Percentiles rank a stretch among this genome's conserved stretches.
Evolutionary conservation across 192 early-diverging fungal genomes (phyloP).

Genomic region (Podila minutissima): DNA sequence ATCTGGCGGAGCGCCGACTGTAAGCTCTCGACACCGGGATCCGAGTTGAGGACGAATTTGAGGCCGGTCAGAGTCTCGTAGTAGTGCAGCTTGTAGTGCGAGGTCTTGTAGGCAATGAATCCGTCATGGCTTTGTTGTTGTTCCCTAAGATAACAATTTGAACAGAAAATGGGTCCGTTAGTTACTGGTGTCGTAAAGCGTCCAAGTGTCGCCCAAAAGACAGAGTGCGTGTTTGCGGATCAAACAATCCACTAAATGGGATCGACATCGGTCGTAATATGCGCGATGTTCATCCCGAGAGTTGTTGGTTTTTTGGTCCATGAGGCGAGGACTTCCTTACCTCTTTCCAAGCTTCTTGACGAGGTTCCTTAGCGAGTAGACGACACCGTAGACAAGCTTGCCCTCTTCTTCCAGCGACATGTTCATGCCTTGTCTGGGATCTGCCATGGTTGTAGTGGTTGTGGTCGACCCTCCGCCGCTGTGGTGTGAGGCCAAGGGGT

Average conservation of each 20-base stretch:
- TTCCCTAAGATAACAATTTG: no score
- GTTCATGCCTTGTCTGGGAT: slow-evolving; percentile 59
- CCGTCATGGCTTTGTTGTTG: slow-evolving; percentile 60
- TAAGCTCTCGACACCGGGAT: slow-evolving; percentile 73
- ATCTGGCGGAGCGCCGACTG: slow-evolving; percentile 80
- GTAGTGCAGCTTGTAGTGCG: slow-evolving; percentile 90
- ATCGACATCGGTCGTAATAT: no score
- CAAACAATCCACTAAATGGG: no score
- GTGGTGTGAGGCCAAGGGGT: slow-evolving; percentile 45
- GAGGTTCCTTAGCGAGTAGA: slow-evolving; percentile 89
- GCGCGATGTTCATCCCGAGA: neutral
- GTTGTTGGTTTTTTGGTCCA: neutral
- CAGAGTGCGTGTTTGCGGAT: no score
- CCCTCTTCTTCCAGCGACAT: slow-evolving; percentile 84
- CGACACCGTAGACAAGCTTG: slow-evolving; percentile 97
- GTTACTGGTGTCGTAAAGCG: no score
- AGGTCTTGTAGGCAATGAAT: slow-evolving; percentile 82
- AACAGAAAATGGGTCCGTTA: no score
- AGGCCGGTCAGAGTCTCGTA: slow-evolving; percentile 89
- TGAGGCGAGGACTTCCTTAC: slow-evolving; percentile 21
- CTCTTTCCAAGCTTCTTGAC: slow-evolving; percentile 80
- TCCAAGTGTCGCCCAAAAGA: slow-evolving; percentile 5
- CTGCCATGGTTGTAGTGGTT: slow-evolving; percentile 51
- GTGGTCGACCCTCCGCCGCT: slow-evolving; percentile 45
- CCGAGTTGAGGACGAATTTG: slow-evolving; percentile 89